phyloP scores from a whole-genome alignment of 2,329 filamentous ascomycete genomes.

The Colletotrichum viniferum region DNA sequence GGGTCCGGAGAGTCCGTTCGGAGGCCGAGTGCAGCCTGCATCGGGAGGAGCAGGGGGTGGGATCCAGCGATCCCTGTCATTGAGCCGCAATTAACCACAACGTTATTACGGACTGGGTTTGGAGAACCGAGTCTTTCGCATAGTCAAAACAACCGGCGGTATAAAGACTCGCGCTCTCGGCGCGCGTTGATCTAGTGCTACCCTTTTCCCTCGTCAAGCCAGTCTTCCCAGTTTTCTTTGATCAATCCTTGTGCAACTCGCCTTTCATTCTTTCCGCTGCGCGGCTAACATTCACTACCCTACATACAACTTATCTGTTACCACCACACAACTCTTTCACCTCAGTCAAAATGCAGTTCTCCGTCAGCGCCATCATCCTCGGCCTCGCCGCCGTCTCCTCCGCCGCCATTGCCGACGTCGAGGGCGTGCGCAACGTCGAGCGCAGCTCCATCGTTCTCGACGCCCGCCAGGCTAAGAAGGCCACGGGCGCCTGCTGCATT shows the following conservation, averaged over 20 bases:
- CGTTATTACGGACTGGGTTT: not conserved
- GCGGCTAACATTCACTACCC: not conserved
- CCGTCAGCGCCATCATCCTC: conserved; percentile 25
- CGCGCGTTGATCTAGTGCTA: not conserved
- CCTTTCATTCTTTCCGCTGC: not conserved
- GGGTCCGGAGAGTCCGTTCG: not conserved
- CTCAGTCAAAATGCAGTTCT: conserved; percentile 30
- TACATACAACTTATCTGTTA: not conserved
- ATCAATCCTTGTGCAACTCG: not conserved
- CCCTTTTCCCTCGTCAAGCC: not conserved
- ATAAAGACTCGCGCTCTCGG: not conserved
- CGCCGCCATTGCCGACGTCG: conserved; percentile 24
- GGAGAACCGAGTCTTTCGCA: not conserved
- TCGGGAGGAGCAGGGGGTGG: not conserved
- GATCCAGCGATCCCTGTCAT: not conserved
- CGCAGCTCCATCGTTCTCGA: not conserved
- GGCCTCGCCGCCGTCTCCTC: conserved; percentile 27
- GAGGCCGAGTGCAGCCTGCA: not conserved
- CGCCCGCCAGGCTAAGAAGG: conserved; percentile 36
- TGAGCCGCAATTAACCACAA: not conserved
- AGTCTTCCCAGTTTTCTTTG: not conserved
- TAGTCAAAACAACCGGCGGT: not conserved
- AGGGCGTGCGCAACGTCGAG: conserved; percentile 1
- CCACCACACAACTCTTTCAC: not conserved
- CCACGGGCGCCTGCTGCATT: conserved; percentile 37